Base-by-base conservation (phyloP, 371 early-diverging fungal genomes). In the Fennellomyces sp. region DNA sequence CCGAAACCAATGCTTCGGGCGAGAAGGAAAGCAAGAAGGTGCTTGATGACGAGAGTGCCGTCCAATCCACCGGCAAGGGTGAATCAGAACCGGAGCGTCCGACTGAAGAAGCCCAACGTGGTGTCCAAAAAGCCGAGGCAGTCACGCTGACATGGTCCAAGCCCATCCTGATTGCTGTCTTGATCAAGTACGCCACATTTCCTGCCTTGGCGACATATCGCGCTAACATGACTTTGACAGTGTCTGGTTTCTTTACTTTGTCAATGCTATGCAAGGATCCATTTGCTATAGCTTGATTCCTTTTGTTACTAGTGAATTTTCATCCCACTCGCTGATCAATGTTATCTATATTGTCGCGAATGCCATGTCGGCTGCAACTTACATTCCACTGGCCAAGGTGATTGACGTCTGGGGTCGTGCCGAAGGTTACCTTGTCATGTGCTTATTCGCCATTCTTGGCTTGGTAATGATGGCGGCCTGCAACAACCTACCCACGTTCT, bases 351-450 rank as follows among this genome's bases (percentile, higher is more conserved):
- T 63, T 52, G 63, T 63, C 21, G 63, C 59, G 13, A 63, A 28
- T 39, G 63, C 63, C 30, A 63, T 63, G n/a, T 59, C 63, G 26
- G 63, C 63, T 3, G 63, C 63, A 1, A 63, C 62, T 0, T 63
- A 63, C 19, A 51, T 63, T 7, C 63, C 63, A 10, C 29, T 63
- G 25, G 63, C 63, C 12, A 63, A 63, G 27, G 60, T 63, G 12
- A 3, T 63, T 55, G 63, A 63, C 45, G 29, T 58, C 28, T 63
- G 60, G 60, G 63, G 63, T 27, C 63, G 63, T 42, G 63, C 63
- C 11, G 63, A 63, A 59, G 63, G 63, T 41, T 62, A 62, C 13
- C 49, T 62, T 28, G 35, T 62, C 26, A 62, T 62, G 63, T 50
- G 63, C 42, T n/a, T 52, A 13, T 59, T 64, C 21, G 59, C 64